These are phyloP conservation scores for Fraxinus quadrangulata DNA, from an alignment of 257 asterid genomes.

Conservation along the genomic window DNA sequence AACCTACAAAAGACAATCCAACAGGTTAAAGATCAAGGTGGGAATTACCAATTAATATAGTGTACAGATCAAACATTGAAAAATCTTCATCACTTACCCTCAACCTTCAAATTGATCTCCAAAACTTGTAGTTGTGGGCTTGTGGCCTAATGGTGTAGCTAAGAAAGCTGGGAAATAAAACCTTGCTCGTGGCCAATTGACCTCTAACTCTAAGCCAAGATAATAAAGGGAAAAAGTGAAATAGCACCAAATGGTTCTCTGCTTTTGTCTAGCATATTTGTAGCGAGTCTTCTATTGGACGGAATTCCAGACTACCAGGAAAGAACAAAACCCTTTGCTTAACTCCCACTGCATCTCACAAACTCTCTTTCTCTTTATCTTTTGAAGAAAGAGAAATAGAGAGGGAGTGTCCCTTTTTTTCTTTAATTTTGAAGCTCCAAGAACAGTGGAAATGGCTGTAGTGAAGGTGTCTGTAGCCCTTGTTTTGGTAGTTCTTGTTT, in stretches of 20 bases:
- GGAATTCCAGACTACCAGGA: neutral
- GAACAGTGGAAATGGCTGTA: constrained; percentile 15
- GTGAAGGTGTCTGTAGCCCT: neutral
- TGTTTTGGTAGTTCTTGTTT: constrained; percentile 17
- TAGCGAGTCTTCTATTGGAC: neutral
- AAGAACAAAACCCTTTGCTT: neutral
- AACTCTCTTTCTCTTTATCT: neutral
- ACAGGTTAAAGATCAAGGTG: too few relatives aligned
- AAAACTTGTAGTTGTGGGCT: too few relatives aligned
- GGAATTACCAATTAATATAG: too few relatives aligned
- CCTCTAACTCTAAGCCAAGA: neutral
- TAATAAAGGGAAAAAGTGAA: neutral
- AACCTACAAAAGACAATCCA: too few relatives aligned
- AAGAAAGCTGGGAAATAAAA: too few relatives aligned
- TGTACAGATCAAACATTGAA: too few relatives aligned
- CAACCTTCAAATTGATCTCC: too few relatives aligned
- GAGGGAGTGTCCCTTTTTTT: neutral
- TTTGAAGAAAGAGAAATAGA: neutral
- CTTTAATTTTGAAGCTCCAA: neutral
- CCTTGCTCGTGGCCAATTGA: neutral
- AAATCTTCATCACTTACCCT: too few relatives aligned
- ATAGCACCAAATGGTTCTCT: neutral
- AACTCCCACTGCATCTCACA: neutral
- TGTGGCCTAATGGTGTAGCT: too few relatives aligned
- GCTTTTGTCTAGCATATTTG: neutral